phyloP scores from a whole-genome alignment of 2,329 filamentous ascomycete species.

The Trichoderma aggressivum region DNA sequence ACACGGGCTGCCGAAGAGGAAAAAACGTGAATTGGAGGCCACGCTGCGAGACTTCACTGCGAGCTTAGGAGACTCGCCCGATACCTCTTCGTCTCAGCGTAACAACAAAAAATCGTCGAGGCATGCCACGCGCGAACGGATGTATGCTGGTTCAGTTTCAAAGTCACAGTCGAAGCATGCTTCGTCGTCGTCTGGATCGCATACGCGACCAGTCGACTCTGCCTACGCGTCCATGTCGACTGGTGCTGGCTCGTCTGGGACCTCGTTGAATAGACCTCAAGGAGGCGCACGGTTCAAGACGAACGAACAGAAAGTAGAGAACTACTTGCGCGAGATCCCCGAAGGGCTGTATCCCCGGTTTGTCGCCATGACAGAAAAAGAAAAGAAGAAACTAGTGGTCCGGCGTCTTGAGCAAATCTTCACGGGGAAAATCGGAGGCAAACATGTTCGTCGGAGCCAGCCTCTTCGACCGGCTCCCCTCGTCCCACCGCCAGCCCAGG shows the following conservation, averaged over 20 bases:
- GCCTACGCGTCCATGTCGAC: constrained; percentile 67
- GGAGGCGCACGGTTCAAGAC: constrained; percentile 38
- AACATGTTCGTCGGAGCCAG: constrained; percentile 31
- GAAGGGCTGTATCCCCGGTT: constrained; percentile 62
- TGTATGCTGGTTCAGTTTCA: constrained; percentile 42
- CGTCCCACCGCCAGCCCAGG: constrained; percentile 18
- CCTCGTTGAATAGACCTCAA: constrained; percentile 38
- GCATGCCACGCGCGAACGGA: constrained; percentile 37
- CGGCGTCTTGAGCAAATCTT: constrained; percentile 76
- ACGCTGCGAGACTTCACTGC: constrained; percentile 68
- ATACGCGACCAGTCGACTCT: constrained; percentile 55
- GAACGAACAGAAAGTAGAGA: constrained; percentile 61
- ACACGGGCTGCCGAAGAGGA: constrained; percentile 67
- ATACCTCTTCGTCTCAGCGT: constrained; percentile 40
- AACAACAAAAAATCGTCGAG: constrained; percentile 39
- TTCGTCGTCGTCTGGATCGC: constrained; percentile 51
- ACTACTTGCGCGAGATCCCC: constrained; percentile 69
- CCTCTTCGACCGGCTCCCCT: constrained; percentile 23
- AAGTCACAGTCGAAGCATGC: constrained; percentile 50
- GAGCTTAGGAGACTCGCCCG: constrained; percentile 52
- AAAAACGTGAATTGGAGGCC: constrained; percentile 73
- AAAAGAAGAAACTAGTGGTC: constrained; percentile 75
- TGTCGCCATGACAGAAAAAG: constrained; percentile 63
- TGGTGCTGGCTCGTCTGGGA: constrained; percentile 44
- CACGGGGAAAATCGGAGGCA: constrained; percentile 60